Percentiles rank a stretch among this genome's conserved stretches.
Conservation (phyloP, 805 yeast species). For the Yamadazyma endophytica region DNA sequence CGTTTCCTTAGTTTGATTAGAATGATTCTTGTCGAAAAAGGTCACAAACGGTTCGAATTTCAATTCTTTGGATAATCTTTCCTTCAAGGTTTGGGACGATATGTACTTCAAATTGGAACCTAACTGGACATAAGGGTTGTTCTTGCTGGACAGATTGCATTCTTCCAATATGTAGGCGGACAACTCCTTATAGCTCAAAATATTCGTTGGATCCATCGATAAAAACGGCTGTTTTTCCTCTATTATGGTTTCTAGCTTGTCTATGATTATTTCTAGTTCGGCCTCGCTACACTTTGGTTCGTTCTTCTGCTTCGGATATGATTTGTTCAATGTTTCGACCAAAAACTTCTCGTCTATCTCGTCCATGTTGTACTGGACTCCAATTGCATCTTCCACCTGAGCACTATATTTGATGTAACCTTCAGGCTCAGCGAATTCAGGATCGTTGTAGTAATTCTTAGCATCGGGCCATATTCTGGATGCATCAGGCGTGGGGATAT, state of each 20-base stretch:
- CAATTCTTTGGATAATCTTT: conserved; percentile 52
- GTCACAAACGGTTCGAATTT: conserved; percentile 56
- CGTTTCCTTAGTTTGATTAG: conserved; percentile 14
- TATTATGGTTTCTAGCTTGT: conserved; percentile 69
- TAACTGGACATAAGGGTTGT: conserved; percentile 22
- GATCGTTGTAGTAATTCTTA: conserved; percentile 59
- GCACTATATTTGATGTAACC: conserved; percentile 86
- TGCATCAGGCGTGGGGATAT: conserved; percentile 97
- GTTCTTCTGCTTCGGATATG: conserved; percentile 18
- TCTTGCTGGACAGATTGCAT: conserved; percentile 21
- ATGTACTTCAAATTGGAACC: conserved; percentile 33
- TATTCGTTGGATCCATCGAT: conserved; percentile 76
- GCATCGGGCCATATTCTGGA: conserved; percentile 79
- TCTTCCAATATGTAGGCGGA: conserved; percentile 44
- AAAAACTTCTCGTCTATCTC: conserved; percentile 78
- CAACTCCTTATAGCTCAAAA: conserved; percentile 67
- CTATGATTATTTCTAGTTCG: conserved; percentile 78
- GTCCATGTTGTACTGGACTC: conserved; percentile 85
- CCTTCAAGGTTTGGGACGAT: conserved; percentile 55
- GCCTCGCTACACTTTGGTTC: conserved; percentile 57
- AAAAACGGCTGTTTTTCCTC: conserved; percentile 85
- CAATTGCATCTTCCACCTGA: conserved; percentile 92
- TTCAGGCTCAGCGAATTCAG: conserved; percentile 62
- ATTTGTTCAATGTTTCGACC: conserved; percentile 32
- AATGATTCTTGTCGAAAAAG: conserved; percentile 45